Evolutionary conservation across 1,284 basidiomycete species (phyloP).

Genomic region (Exobasidium cylindrosporum): DNA sequence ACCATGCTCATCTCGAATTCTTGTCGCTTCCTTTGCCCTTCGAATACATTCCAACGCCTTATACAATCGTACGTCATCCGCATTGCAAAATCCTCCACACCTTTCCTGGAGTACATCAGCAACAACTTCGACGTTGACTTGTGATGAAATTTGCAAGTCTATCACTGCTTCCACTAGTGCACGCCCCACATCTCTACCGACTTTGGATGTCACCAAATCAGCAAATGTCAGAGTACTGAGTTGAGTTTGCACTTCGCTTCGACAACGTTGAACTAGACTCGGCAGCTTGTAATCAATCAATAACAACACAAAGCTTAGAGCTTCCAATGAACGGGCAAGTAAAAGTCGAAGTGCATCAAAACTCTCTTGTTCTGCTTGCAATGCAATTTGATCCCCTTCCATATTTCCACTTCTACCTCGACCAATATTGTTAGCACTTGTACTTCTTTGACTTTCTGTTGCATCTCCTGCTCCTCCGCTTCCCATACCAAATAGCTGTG

Average conservation of each 20-base stretch:
- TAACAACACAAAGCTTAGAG: constrained; percentile 86
- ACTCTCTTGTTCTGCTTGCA: constrained; percentile 74
- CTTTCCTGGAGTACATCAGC: constrained; percentile 88
- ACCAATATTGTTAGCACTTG: neutral
- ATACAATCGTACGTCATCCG: constrained; percentile 96
- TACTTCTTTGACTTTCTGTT: neutral
- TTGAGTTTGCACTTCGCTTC: constrained; percentile 28
- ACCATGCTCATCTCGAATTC: constrained; percentile 64
- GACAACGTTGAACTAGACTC: constrained; percentile 67
- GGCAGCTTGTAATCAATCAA: constrained; percentile 84
- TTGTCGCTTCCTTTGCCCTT: constrained; percentile 76
- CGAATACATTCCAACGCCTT: constrained; percentile 95
- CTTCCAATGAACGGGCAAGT: constrained; percentile 61
- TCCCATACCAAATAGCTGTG: constrained; percentile 45
- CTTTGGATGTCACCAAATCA: constrained; percentile 67
- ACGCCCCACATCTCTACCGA: constrained; percentile 76
- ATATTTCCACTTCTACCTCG: neutral
- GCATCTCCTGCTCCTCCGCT: constrained; percentile 1
- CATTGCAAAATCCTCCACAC: constrained; percentile 95
- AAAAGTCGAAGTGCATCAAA: constrained; percentile 71
- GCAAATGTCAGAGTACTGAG: constrained; percentile 37
- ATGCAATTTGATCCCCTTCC: constrained; percentile 22
- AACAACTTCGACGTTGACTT: constrained; percentile 92
- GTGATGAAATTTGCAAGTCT: constrained; percentile 93
- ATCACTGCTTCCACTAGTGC: constrained; percentile 92